A percentile compares a stretch with the other conserved stretches of the same genome.
These are phyloP conservation scores for Passiflora organensis DNA, from an alignment of 345 rosid genomes.

Conservation along the genomic window DNA sequence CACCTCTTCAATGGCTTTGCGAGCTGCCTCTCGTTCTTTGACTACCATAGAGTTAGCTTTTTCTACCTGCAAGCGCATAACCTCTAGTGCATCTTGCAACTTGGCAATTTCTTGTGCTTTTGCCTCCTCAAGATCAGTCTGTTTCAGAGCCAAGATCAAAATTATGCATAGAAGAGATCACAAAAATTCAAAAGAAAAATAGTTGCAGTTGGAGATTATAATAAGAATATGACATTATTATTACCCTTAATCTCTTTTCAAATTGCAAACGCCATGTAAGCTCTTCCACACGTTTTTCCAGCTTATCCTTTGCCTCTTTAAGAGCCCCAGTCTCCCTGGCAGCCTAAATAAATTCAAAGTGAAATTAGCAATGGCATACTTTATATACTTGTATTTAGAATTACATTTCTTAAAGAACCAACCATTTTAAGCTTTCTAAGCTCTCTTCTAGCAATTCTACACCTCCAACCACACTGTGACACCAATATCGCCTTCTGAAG, in stretches of 20 bases:
- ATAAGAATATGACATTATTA: not conserved
- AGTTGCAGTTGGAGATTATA: not conserved
- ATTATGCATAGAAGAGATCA: not conserved
- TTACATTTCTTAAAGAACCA: not conserved
- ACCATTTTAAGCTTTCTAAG: constrained; percentile 44
- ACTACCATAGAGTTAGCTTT: constrained; percentile 45
- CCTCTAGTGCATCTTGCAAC: constrained; percentile 44
- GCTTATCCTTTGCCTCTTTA: constrained; percentile 73
- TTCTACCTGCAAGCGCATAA: constrained; percentile 51
- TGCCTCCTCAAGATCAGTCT: constrained; percentile 63
- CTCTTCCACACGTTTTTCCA: constrained; percentile 65
- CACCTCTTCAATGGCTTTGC: constrained; percentile 50
- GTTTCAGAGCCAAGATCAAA: constrained; percentile 10
- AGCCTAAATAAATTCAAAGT: constrained; percentile 34
- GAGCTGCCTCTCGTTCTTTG: constrained; percentile 52
- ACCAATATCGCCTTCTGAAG: constrained; percentile 28
- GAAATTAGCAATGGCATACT: constrained; percentile 2
- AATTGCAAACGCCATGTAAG: constrained; percentile 72
- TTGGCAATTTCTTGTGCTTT: constrained; percentile 51
- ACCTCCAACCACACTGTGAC: constrained; percentile 38
- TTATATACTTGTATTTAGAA: not conserved
- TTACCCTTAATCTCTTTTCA: constrained; percentile 67
- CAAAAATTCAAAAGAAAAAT: constrained; percentile 5
- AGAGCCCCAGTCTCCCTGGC: constrained; percentile 74
- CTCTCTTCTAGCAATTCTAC: constrained; percentile 36